phyloP scores from a whole-genome alignment of 345 rosid species.

The Adansonia digitata region DNA sequence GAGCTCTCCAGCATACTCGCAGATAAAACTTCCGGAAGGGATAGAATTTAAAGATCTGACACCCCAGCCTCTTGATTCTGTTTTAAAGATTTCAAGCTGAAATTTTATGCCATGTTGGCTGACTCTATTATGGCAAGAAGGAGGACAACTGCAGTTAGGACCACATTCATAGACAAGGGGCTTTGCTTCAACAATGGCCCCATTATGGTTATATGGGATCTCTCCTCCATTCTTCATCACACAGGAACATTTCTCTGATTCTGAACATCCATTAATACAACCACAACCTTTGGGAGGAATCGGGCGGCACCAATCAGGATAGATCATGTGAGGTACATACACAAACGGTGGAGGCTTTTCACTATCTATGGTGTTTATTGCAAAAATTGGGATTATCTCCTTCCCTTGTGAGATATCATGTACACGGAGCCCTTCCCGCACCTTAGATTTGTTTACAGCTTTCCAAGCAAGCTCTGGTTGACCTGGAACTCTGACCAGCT shows the following conservation, averaged over 20 bases:
- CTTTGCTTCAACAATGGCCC: conserved; percentile 65
- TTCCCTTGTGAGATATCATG: conserved; percentile 63
- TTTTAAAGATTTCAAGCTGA: conserved; percentile 79
- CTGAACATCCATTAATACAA: conserved; percentile 54
- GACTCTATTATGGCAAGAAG: conserved; percentile 72
- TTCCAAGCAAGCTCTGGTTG: conserved; percentile 88
- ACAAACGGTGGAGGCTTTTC: conserved; percentile 65
- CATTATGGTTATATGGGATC: conserved; percentile 73
- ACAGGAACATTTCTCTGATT: conserved; percentile 46
- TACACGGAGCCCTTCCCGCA: conserved; percentile 56
- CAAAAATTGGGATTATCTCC: conserved; percentile 62
- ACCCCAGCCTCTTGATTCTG: conserved; percentile 86
- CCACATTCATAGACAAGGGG: conserved; percentile 78
- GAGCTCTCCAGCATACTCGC: conserved; percentile 85
- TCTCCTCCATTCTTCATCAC: conserved; percentile 62
- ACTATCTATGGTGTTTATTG: conserved; percentile 62
- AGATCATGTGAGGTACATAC: conserved; percentile 47
- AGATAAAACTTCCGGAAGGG: conserved; percentile 77
- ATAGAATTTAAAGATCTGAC: conserved; percentile 77
- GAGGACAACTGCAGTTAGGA: conserved; percentile 68
- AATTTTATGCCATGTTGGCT: conserved; percentile 69
- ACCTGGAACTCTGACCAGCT: conserved; percentile 50
- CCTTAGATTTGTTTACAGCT: conserved; percentile 48
- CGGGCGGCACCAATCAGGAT: conserved; percentile 51
- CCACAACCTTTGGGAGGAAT: conserved; percentile 50